Evolutionary conservation across 1,284 basidiomycete genomes (phyloP).

Genomic region (Irpex lacteus): DNA sequence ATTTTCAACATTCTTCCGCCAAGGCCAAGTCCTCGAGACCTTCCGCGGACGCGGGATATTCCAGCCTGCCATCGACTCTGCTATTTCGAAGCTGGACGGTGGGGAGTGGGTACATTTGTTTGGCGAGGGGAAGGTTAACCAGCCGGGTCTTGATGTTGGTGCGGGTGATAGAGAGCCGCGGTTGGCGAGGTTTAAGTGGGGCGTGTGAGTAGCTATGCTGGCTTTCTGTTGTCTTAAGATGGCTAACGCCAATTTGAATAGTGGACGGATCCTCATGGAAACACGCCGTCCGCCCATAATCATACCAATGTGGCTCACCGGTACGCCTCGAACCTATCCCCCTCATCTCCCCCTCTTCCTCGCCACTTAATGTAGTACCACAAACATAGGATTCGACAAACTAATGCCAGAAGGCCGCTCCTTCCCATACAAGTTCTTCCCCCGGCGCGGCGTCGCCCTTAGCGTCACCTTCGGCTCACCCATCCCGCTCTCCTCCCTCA

Average conservation of each 20-base stretch:
- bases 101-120: conserved; percentile 95
- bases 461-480: conserved; percentile 74
- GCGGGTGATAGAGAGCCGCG: conserved; percentile 28
- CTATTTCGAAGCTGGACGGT: conserved; percentile 75
- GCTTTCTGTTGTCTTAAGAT: conserved; percentile 5
- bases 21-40: conserved; percentile 93
- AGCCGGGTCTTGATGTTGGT: conserved; percentile 43
- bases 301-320: conserved; percentile 93
- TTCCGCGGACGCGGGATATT: conserved; percentile 88
- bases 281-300: conserved; percentile 70
- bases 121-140: conserved; percentile 91
- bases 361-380: not conserved
- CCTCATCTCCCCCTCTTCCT: not conserved
- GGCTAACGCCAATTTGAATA: conserved; percentile 28
- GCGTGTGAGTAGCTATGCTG: conserved; percentile 58
- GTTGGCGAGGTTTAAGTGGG: conserved; percentile 93
- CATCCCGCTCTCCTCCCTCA: conserved; percentile 44
- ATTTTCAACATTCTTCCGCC: conserved; percentile 81
- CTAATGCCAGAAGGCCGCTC: conserved; percentile 85
- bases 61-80: conserved; percentile 83
- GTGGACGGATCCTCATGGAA: conserved; percentile 85
- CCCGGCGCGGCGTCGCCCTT: conserved; percentile 58
- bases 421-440: conserved; percentile 72
- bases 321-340: too few relatives aligned
- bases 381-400: conserved; percentile 71